phyloP scores from a whole-genome alignment of 345 rosid genomes.

The Turritis glabra region DNA sequence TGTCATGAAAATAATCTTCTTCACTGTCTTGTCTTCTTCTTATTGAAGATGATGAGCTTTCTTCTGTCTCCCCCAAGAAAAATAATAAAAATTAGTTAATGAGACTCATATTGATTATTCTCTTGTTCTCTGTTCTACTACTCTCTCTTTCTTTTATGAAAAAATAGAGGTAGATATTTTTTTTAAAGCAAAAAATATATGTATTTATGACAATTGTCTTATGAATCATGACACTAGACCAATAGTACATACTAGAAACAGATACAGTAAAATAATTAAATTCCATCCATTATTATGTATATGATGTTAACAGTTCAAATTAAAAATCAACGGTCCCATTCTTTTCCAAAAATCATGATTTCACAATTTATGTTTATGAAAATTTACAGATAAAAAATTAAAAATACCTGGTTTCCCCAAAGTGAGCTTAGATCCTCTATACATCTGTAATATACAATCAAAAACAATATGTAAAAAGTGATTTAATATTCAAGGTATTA shows the following conservation, averaged over 20 bases:
- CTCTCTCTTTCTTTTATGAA: background rate
- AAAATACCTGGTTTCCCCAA: slow-evolving; percentile 67
- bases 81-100: background rate
- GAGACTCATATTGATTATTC: slow-evolving; percentile 14
- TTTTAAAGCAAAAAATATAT: background rate
- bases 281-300: slow-evolving; percentile 34
- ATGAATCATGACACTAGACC: slow-evolving; percentile 44
- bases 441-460: slow-evolving; percentile 59
- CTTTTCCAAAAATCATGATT: slow-evolving; percentile 11
- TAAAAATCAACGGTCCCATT: slow-evolving; percentile 32
- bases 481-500: background rate
- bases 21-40: slow-evolving; percentile 46
- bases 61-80: slow-evolving; percentile 19
- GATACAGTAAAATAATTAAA: slow-evolving; percentile 37
- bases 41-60: slow-evolving; percentile 37
- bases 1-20: slow-evolving; percentile 38
- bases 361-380: too few relatives aligned
- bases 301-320: slow-evolving; percentile 36
- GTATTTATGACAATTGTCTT: slow-evolving; percentile 38
- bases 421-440: slow-evolving; percentile 82
- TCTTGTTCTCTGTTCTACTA: slow-evolving; percentile 6
- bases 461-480: slow-evolving; percentile 3
- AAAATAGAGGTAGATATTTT: background rate
- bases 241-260: slow-evolving; percentile 40
- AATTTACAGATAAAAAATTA: too few relatives aligned